Conservation (phyloP, 1,284 basidiomycete genomes). For the Leccinum griseonigrum region DNA sequence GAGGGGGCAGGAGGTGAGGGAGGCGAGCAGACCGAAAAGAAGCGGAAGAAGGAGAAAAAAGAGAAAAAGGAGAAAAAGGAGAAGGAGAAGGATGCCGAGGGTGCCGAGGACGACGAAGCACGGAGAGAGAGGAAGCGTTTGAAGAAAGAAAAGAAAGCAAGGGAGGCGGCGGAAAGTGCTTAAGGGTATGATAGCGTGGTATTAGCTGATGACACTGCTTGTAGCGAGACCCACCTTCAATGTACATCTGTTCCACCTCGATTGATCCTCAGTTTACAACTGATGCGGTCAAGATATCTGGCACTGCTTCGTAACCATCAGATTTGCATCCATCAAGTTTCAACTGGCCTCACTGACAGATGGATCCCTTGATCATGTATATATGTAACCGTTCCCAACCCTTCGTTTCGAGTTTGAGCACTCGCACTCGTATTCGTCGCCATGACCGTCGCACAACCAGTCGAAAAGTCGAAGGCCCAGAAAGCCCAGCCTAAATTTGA, state of each 20-base stretch:
- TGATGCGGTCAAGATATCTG: constrained; percentile 6
- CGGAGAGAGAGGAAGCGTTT: constrained; percentile 58
- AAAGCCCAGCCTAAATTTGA: constrained; percentile 65
- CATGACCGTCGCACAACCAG: constrained; percentile 13
- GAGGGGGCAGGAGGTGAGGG: constrained; percentile 36
- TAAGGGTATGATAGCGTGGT: constrained; percentile 3
- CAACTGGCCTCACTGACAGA: background rate
- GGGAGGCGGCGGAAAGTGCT: constrained; percentile 39
- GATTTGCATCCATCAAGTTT: constrained; percentile 14
- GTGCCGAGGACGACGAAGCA: constrained; percentile 57
- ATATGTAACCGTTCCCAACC: constrained; percentile 3
- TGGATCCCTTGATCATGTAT: background rate
- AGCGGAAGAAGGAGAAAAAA: constrained; percentile 44
- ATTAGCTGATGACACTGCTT: background rate
- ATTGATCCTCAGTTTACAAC: constrained; percentile 14
- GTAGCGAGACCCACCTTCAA: background rate
- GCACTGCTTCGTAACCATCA: constrained; percentile 14
- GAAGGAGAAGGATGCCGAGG: constrained; percentile 26
- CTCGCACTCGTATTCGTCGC: background rate
- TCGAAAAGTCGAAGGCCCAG: constrained; percentile 19
- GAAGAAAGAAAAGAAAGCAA: constrained; percentile 72
- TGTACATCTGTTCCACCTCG: constrained; percentile 9
- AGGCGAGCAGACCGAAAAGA: constrained; percentile 47
- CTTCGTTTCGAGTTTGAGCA: background rate
- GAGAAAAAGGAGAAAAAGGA: background rate